Conservation (phyloP, 495 filamentous ascomycete species). For the Achaetomiella virescens region DNA sequence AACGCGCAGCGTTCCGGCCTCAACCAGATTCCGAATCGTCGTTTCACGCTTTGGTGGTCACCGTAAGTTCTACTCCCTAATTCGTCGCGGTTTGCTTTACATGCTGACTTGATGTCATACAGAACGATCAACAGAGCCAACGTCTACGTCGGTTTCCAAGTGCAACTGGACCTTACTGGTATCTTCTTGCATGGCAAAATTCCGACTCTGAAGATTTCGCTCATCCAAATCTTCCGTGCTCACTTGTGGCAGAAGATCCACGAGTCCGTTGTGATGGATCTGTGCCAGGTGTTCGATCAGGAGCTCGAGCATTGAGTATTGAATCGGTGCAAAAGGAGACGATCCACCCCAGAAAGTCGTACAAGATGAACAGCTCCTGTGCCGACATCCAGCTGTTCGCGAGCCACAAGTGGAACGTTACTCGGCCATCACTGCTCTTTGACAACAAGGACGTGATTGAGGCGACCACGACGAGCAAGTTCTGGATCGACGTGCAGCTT, state of each 20-base stretch:
- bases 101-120: not conserved
- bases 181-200: conserved; percentile 99
- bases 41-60: conserved; percentile 98
- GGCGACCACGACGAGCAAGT: conserved; percentile 94
- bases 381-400: conserved; percentile 97
- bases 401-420: conserved; percentile 98
- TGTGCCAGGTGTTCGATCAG: conserved; percentile 99
- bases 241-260: conserved; percentile 99
- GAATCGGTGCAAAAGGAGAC: conserved; percentile 99
- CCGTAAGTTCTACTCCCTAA: conserved; percentile 29
- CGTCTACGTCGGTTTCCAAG: conserved; percentile 95
- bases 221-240: conserved; percentile 99
- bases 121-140: conserved; percentile 68
- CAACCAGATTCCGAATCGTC: conserved; percentile 98
- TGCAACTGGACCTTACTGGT: conserved; percentile 95
- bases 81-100: not conserved
- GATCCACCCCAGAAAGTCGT: conserved; percentile 98
- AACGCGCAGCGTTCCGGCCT: conserved; percentile 98
- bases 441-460: conserved; percentile 97
- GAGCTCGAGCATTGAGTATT: conserved; percentile 94
- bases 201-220: conserved; percentile 93
- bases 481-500: conserved; percentile 98
- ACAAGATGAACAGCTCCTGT: conserved; percentile 99
- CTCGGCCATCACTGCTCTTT: conserved; percentile 82
- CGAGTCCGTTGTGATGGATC: conserved; percentile 97